Evolutionary conservation across 805 yeast species (phyloP).

Genomic region (Ogataea ganodermae): DNA sequence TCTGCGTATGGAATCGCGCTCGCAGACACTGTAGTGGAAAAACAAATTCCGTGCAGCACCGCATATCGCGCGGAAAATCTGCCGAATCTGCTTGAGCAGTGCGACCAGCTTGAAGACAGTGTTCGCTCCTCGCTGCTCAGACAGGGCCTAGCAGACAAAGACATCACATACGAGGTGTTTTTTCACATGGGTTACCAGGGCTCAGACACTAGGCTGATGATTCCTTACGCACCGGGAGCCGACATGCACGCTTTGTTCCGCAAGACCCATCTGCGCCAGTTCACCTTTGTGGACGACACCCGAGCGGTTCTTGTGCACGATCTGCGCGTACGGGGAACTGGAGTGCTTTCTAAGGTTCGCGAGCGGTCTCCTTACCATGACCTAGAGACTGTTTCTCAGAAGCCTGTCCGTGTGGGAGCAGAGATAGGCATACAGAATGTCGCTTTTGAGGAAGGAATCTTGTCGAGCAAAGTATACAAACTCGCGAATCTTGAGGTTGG

Average conservation of each 20-base stretch:
- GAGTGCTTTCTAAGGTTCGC: conserved; percentile 55
- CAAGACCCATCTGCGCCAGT: conserved; percentile 58
- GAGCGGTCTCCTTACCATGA: conserved; percentile 14
- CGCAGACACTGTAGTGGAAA: conserved; percentile 43
- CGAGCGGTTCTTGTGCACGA: conserved; percentile 64
- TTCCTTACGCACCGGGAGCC: conserved; percentile 35
- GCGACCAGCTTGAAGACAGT: conserved; percentile 18
- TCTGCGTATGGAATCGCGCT: conserved; percentile 63
- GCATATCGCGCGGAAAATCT: conserved; percentile 14
- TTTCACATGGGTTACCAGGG: conserved; percentile 78
- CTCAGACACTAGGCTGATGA: conserved; percentile 75
- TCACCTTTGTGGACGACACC: conserved; percentile 58
- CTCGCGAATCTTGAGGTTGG: conserved; percentile 53
- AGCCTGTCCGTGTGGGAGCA: conserved; percentile 78
- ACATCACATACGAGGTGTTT: conserved; percentile 36
- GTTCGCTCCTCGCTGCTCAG: conserved; percentile 30
- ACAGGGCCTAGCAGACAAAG: conserved; percentile 27
- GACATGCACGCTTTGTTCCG: conserved; percentile 47
- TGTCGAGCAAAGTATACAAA: conserved; percentile 41
- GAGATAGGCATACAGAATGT: conserved; percentile 40
- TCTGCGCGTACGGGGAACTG: conserved; percentile 61
- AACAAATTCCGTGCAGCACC: conserved; percentile 29
- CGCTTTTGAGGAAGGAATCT: conserved; percentile 33
- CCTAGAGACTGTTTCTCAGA: conserved; percentile 57
- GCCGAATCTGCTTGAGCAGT: conserved; percentile 15